A percentile compares a stretch with the other conserved stretches of the same genome.
These are phyloP conservation scores for Diplodia mutila DNA, from an alignment of 2,329 filamentous ascomycete genomes.

Conservation along the genomic window DNA sequence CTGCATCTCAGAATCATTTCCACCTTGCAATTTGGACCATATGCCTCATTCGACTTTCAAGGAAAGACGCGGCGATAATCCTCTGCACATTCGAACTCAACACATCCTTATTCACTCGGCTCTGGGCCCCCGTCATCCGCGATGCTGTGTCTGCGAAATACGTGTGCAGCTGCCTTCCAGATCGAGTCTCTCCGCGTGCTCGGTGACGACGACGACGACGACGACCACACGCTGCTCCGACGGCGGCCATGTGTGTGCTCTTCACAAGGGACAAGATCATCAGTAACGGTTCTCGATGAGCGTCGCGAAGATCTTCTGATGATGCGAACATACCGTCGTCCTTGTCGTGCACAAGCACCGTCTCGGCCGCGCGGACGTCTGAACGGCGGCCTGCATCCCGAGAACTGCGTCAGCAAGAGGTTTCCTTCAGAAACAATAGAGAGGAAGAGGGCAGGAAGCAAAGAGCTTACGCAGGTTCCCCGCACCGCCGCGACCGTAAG, in stretches of 20 bases:
- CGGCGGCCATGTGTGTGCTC: slow-evolving; percentile 10
- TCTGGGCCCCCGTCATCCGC: slow-evolving; percentile 23
- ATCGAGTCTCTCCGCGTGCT: slow-evolving; percentile 24
- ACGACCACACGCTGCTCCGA: slow-evolving; percentile 30
- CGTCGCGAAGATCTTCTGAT: too few relatives aligned
- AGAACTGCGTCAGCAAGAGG: neutral
- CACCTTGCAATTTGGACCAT: slow-evolving; percentile 33
- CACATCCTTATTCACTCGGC: slow-evolving; percentile 15
- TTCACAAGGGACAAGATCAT: neutral
- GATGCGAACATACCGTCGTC: slow-evolving; percentile 18
- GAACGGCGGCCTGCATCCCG: slow-evolving; percentile 4
- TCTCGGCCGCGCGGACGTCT: neutral
- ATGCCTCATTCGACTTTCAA: neutral
- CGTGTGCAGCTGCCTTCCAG: slow-evolving; percentile 27
- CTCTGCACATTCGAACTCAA: neutral
- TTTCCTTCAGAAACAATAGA: too few relatives aligned
- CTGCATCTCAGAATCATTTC: too few relatives aligned
- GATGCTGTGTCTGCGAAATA: slow-evolving; percentile 28
- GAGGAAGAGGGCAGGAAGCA: neutral
- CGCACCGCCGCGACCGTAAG: slow-evolving; percentile 33
- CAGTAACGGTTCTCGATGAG: neutral
- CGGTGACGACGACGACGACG: slow-evolving; percentile 27
- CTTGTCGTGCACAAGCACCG: slow-evolving; percentile 23
- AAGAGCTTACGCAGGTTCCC: slow-evolving; percentile 31
- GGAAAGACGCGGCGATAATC: neutral